phyloP scores from a whole-genome alignment of 345 rosid genomes.

The Citrus reticulata region DNA sequence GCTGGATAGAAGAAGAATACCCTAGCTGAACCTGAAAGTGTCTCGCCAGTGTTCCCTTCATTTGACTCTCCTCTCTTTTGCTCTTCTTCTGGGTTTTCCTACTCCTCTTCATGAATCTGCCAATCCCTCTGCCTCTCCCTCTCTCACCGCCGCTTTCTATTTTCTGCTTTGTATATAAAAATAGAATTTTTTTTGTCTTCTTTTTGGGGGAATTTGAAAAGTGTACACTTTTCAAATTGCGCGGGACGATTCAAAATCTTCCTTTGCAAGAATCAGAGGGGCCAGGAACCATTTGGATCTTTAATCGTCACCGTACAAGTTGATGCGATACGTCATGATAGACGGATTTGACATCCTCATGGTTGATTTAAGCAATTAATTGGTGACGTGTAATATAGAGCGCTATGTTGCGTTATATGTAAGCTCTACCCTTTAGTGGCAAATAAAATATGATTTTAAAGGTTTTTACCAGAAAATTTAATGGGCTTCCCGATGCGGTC shows the following conservation, averaged over 20 bases:
- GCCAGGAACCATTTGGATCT: not conserved
- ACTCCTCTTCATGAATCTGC: conserved; percentile 37
- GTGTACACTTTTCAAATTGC: conserved; percentile 18
- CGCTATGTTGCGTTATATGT: conserved; percentile 23
- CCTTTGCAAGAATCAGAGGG: conserved; percentile 1
- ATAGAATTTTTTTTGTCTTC: not conserved
- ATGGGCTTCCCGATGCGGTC: not conserved
- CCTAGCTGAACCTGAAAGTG: conserved; percentile 46
- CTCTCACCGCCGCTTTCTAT: conserved; percentile 3
- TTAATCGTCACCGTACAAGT: conserved; percentile 6
- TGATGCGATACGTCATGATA: not conserved
- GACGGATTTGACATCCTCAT: not conserved
- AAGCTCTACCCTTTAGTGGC: conserved; percentile 10
- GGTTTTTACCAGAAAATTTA: not conserved
- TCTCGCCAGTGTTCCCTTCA: conserved; percentile 48
- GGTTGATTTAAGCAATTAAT: not conserved
- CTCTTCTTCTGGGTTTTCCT: conserved; percentile 30
- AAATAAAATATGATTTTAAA: not conserved
- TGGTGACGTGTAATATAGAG: not conserved
- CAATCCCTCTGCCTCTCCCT: conserved; percentile 17
- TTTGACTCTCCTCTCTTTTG: conserved; percentile 28
- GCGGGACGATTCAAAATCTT: conserved; percentile 25
- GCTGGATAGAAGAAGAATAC: conserved; percentile 27
- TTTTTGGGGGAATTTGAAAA: conserved; percentile 3
- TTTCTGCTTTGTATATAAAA: conserved; percentile 10